These are phyloP conservation scores for Geotrichum macrosporum DNA, from an alignment of 1,139 yeast genomes.

Conservation along the genomic window DNA sequence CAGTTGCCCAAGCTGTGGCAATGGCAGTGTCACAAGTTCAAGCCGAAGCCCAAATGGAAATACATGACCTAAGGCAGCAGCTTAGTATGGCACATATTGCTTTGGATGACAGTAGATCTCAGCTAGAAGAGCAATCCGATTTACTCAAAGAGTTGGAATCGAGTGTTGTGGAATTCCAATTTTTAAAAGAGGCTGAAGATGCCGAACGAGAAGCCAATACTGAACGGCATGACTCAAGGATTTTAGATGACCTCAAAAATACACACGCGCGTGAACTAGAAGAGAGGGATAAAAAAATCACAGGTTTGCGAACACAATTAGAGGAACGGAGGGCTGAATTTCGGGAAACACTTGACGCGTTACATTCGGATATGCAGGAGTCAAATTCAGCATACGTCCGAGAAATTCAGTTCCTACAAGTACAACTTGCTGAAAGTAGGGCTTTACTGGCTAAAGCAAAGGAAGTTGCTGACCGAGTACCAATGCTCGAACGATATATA, in stretches of 20 bases:
- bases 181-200: conserved; percentile 18
- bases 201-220: conserved; percentile 14
- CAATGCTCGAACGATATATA: conserved; percentile 28
- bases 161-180: conserved; percentile 33
- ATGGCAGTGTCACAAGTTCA: conserved; percentile 20
- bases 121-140: conserved; percentile 30
- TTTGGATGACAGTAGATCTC: conserved; percentile 27
- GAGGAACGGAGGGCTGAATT: conserved; percentile 37
- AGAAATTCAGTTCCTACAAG: conserved; percentile 31
- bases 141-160: conserved; percentile 33
- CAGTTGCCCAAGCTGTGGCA: conserved; percentile 20
- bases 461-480: conserved; percentile 25
- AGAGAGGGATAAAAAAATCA: conserved; percentile 32
- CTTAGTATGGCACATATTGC: conserved; percentile 23
- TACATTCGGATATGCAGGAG: conserved; percentile 33
- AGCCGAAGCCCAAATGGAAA: conserved; percentile 17
- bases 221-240: background rate
- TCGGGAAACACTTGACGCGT: conserved; percentile 33
- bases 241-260: conserved; percentile 13
- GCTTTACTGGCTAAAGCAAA: conserved; percentile 28
- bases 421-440: too few species aligned
- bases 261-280: conserved; percentile 21
- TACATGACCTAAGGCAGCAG: conserved; percentile 19
- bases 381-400: conserved; percentile 30
- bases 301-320: conserved; percentile 30